Conservation (phyloP, 108 stramenopile species). For the Craspedostauros australis region DNA sequence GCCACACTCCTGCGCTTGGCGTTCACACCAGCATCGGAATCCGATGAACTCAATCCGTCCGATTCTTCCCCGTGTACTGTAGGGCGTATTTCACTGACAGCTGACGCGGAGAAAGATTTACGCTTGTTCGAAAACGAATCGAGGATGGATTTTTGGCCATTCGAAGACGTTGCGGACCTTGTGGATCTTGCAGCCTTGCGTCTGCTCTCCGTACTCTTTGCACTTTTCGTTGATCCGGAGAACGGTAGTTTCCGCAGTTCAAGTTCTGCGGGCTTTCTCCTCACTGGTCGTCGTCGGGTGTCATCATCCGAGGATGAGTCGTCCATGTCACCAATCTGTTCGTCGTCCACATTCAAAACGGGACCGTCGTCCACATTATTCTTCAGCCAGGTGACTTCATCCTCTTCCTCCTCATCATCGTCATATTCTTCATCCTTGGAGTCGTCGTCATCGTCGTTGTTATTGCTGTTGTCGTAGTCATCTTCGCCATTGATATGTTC, state of each 20-base stretch:
- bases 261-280: not conserved
- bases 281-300: not conserved
- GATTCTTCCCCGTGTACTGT: not conserved
- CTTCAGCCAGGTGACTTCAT: not conserved
- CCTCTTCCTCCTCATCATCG: slow-evolving; percentile 5
- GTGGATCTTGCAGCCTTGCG: no score
- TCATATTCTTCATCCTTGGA: slow-evolving; percentile 12
- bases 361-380: slow-evolving; percentile 6
- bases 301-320: slow-evolving; percentile 7
- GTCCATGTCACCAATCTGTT: slow-evolving; percentile 25
- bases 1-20: no score
- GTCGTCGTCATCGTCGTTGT: slow-evolving; percentile 6
- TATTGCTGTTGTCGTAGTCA: slow-evolving; percentile 8
- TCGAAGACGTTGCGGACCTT: no score
- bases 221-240: not conserved
- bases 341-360: slow-evolving; percentile 21
- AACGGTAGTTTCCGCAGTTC: no score
- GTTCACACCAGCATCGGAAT: slow-evolving; percentile 1
- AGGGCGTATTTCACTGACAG: slow-evolving; percentile 26
- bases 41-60: not conserved
- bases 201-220: not conserved
- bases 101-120: no score
- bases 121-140: no score
- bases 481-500: slow-evolving; percentile 22
- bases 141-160: no score